Percentiles rank a stretch among this genome's conserved stretches.
Evolutionary conservation across 208 protist genomes (phyloP).

Genomic region (Borovskyia barvae): DNA sequence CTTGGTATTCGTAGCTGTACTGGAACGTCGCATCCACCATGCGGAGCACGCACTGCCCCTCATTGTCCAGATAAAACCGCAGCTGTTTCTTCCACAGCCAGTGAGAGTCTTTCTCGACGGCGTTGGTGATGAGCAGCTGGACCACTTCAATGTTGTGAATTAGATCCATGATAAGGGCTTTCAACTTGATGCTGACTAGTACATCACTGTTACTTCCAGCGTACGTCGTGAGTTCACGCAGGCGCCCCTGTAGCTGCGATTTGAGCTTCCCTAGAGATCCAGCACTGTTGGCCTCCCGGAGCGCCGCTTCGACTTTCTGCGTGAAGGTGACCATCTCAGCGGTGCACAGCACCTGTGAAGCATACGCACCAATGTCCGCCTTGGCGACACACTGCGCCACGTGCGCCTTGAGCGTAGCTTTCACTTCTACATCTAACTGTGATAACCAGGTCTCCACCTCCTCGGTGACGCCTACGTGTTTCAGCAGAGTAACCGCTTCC

Average conservation of each 20-base stretch:
- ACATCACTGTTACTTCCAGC: constrained; percentile 79
- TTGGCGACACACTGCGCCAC: constrained; percentile 82
- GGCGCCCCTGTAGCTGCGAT: constrained; percentile 68
- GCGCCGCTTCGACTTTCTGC: constrained; percentile 82
- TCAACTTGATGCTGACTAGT: constrained; percentile 94
- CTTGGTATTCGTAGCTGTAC: constrained; percentile 99
- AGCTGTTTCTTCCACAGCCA: constrained; percentile 98
- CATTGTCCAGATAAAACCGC: constrained; percentile 90
- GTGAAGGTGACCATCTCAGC: constrained; percentile 95
- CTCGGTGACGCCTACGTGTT: constrained; percentile 91
- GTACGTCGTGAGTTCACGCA: constrained; percentile 82
- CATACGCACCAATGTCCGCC: constrained; percentile 87
- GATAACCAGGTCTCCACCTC: constrained; percentile 96
- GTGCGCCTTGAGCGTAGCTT: constrained; percentile 86
- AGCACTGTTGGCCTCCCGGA: constrained; percentile 54
- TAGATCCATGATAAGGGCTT: constrained; percentile 97
- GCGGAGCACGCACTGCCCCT: constrained; percentile 72
- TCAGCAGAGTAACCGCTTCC: constrained; percentile 91
- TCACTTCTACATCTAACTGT: constrained; percentile 92
- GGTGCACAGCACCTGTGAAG: constrained; percentile 95
- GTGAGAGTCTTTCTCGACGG: constrained; percentile 77
- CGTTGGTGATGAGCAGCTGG: constrained; percentile 78
- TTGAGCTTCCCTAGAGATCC: constrained; percentile 78
- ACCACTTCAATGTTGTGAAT: constrained; percentile 98
- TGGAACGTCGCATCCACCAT: constrained; percentile 95